These are phyloP conservation scores for Parietaria judaica DNA, from an alignment of 306 rosid species.

Conservation along the genomic window DNA sequence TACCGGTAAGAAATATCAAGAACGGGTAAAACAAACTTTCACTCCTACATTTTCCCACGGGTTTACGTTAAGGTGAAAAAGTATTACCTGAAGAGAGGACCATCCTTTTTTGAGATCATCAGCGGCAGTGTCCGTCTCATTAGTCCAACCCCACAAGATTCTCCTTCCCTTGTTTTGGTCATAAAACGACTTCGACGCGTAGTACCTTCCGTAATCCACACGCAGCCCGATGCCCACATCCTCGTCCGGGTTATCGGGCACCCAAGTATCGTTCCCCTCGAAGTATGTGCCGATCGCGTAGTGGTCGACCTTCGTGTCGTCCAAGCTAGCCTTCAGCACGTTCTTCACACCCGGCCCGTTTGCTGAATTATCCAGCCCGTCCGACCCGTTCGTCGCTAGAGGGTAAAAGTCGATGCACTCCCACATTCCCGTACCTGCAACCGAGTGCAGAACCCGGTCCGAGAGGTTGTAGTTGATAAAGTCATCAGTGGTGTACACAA, in stretches of 20 bases:
- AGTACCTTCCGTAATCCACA: slow-evolving; percentile 71
- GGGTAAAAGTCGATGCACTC: slow-evolving; percentile 88
- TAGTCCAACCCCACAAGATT: slow-evolving; percentile 69
- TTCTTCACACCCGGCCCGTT: slow-evolving; percentile 49
- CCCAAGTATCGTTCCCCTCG: slow-evolving; percentile 59
- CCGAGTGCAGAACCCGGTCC: slow-evolving; percentile 35
- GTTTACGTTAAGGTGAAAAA: too few relatives aligned
- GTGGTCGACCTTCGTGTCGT: slow-evolving; percentile 47
- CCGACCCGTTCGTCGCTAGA: slow-evolving; percentile 36
- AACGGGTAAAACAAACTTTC: too few relatives aligned
- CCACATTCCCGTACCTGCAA: slow-evolving; percentile 93
- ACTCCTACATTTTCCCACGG: too few relatives aligned
- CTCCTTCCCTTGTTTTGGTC: slow-evolving; percentile 58
- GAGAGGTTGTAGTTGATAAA: slow-evolving; percentile 36
- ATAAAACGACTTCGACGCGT: slow-evolving; percentile 78
- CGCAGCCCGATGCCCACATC: slow-evolving; percentile 80
- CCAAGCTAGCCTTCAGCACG: slow-evolving; percentile 72
- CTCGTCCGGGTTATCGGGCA: slow-evolving; percentile 65
- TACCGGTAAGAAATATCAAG: too few relatives aligned
- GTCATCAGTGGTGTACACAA: slow-evolving; percentile 47
- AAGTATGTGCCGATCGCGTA: slow-evolving; percentile 65
- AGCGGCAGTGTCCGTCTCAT: slow-evolving; percentile 53
- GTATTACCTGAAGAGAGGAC: slow-evolving; percentile 72
- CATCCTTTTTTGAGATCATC: slow-evolving; percentile 68
- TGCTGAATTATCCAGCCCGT: slow-evolving; percentile 57